Evolutionary conservation across 2,329 filamentous ascomycete species (phyloP).

Genomic region (Penicillium sp.): DNA sequence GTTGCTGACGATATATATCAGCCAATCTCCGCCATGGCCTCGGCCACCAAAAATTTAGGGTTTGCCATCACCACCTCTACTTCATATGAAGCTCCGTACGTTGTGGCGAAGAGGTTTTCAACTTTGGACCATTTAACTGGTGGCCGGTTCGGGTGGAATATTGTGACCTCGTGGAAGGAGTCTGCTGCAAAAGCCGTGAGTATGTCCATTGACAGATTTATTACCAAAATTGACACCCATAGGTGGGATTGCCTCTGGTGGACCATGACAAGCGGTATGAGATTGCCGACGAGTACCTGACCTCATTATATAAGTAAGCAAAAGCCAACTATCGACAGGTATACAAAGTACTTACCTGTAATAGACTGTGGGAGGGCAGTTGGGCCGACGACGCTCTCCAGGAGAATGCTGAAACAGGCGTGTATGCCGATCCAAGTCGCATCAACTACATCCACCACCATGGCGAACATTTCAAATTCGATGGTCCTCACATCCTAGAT

Average conservation of each 20-base stretch:
- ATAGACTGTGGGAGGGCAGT: slow-evolving; percentile 1
- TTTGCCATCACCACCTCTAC: slow-evolving; percentile 53
- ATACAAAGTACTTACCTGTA: not conserved
- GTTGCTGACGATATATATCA: slow-evolving; percentile 3
- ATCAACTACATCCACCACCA: slow-evolving; percentile 24
- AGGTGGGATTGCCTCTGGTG: slow-evolving; percentile 39
- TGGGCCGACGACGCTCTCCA: slow-evolving; percentile 4
- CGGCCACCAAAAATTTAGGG: slow-evolving; percentile 44
- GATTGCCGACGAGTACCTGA: slow-evolving; percentile 3
- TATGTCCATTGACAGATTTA: not conserved
- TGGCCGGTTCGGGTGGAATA: slow-evolving; percentile 51
- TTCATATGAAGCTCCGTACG: slow-evolving; percentile 53
- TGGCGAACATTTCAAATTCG: slow-evolving; percentile 29
- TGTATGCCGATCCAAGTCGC: slow-evolving; percentile 19
- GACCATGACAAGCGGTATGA: slow-evolving; percentile 13
- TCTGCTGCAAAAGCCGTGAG: slow-evolving; percentile 12
- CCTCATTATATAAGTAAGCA: slow-evolving; percentile 1
- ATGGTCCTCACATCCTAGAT: slow-evolving; percentile 34
- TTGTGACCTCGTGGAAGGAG: slow-evolving; percentile 47
- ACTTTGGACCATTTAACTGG: slow-evolving; percentile 51
- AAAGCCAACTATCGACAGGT: not conserved
- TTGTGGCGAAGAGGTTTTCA: slow-evolving; percentile 52
- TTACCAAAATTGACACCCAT: slow-evolving; percentile 10
- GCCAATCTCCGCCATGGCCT: slow-evolving; percentile 44
- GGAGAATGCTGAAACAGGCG: slow-evolving; percentile 7